Evolutionary conservation across 192 early-diverging fungal species (phyloP), one percentile per base, ranked within the genome.

Genomic region (Lunasporangiospora selenospora): DNA sequence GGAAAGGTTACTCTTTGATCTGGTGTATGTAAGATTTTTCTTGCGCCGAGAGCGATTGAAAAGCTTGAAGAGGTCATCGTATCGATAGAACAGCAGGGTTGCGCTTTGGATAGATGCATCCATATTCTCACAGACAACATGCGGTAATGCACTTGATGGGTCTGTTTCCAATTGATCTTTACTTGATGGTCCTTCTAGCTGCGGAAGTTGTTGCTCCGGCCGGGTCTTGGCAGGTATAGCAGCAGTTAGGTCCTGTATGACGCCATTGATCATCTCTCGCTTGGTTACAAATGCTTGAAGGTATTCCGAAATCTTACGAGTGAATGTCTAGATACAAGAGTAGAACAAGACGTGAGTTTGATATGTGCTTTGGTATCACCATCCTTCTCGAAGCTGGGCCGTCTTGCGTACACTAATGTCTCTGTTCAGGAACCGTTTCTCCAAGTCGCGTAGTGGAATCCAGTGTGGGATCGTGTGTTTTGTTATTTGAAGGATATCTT

Each of bases 381-480:
- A n/a, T n/a, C n/a, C n/a, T n/a, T n/a, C n/a, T n/a, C n/a, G n/a
- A n/a, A n/a, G n/a, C n/a, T n/a, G n/a, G n/a, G n/a, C n/a, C n/a
- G n/a, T 1, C 16, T 16, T 24, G 21, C 67, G 56, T 73, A 80
- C 83, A 34, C 67, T 66, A 24, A 77, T 53, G 36, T 85, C 75
- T 4, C 57, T n/a, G 33, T 80, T 76, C 11, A 85, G 58, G 49
- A 76, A 75, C 7, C 38, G 52, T 49, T 66, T 71, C 26, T 56
- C 75, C 36, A 82, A 34, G 9, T 62, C 59, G 5, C 61, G 41
- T 5, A 85, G 33, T 3, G 71, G 78, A 29, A 85, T 80, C 64
- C 78, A 80, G 37, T 67, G 65, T 3, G 83, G 83, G 12, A 85
- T 65, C n/a, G 80, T 85, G 33, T 85, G 78, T 31, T 75, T 77